Conservation (phyloP, 805 yeast species). For the Debaryomyces maramus region DNA sequence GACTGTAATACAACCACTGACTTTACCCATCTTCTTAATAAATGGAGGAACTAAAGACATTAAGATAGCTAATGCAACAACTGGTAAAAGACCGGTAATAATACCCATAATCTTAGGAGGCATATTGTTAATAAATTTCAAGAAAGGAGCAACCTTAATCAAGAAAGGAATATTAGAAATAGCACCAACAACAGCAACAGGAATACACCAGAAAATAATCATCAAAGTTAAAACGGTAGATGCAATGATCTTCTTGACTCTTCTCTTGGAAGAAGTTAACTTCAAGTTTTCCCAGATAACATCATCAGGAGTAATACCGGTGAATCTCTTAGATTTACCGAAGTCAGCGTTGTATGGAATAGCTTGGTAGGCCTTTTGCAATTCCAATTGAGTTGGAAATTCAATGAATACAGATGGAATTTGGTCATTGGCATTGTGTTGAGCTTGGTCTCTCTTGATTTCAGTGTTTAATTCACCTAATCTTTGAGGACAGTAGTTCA, state of each 20-base stretch:
- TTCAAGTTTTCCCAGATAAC: slow-evolving; percentile 79
- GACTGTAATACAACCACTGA: slow-evolving; percentile 68
- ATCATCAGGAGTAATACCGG: slow-evolving; percentile 78
- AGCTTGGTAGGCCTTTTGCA: slow-evolving; percentile 88
- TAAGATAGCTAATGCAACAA: slow-evolving; percentile 60
- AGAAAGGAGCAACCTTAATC: slow-evolving; percentile 51
- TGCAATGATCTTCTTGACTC: slow-evolving; percentile 57
- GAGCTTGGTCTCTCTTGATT: slow-evolving; percentile 57
- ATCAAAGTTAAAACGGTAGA: slow-evolving; percentile 60
- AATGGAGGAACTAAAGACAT: slow-evolving; percentile 68
- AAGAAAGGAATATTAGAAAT: slow-evolving; percentile 66
- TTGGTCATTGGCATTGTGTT: slow-evolving; percentile 51
- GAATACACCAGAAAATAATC: slow-evolving; percentile 70
- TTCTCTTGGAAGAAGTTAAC: slow-evolving; percentile 56
- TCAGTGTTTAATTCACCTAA: slow-evolving; percentile 69
- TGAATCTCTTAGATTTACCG: slow-evolving; percentile 47
- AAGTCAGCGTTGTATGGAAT: slow-evolving; percentile 55
- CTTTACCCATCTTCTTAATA: slow-evolving; percentile 66
- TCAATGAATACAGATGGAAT: slow-evolving; percentile 75
- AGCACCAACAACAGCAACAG: slow-evolving; percentile 77
- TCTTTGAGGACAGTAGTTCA: slow-evolving; percentile 67
- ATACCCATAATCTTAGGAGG: slow-evolving; percentile 59
- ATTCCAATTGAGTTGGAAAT: slow-evolving; percentile 81
- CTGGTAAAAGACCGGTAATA: slow-evolving; percentile 68
- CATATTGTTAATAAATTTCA: slow-evolving; percentile 55